phyloP scores from a whole-genome alignment of 2,329 filamentous ascomycete genomes.

The Nothopassalora personata region DNA sequence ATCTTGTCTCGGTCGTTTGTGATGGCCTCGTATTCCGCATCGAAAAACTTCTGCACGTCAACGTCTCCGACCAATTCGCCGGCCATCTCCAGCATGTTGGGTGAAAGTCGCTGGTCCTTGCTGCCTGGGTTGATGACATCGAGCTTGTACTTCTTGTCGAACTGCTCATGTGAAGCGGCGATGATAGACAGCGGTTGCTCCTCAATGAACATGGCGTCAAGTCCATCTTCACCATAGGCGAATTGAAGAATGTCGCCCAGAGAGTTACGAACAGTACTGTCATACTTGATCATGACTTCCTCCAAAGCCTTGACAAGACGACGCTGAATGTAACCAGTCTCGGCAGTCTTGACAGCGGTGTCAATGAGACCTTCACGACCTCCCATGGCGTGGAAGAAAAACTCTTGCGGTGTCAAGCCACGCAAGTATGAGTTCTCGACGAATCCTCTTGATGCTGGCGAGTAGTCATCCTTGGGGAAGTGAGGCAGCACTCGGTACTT shows the following conservation, averaged over 20 bases:
- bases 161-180: conserved; percentile 68
- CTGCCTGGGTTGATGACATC: conserved; percentile 70
- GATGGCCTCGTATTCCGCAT: conserved; percentile 80
- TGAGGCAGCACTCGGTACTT: conserved; percentile 95
- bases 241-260: conserved; percentile 96
- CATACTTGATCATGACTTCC: conserved; percentile 95
- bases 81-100: conserved; percentile 76
- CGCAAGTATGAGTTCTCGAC: conserved; percentile 98
- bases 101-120: conserved; percentile 50
- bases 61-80: conserved; percentile 81
- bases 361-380: conserved; percentile 99
- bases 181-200: conserved; percentile 86
- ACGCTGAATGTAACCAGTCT: conserved; percentile 98
- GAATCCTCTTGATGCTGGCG: conserved; percentile 91
- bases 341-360: conserved; percentile 97
- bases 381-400: conserved; percentile 99
- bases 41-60: conserved; percentile 78
- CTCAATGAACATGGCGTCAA: conserved; percentile 91
- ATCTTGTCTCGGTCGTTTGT: conserved; percentile 68
- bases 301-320: conserved; percentile 96
- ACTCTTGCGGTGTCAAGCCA: conserved; percentile 89
- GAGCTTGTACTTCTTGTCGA: conserved; percentile 75
- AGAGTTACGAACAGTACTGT: conserved; percentile 94
- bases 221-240: conserved; percentile 92
- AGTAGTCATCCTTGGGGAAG: conserved; percentile 99